Conservation (phyloP, 2,329 filamentous ascomycete species). For the Alternaria postmessia region DNA sequence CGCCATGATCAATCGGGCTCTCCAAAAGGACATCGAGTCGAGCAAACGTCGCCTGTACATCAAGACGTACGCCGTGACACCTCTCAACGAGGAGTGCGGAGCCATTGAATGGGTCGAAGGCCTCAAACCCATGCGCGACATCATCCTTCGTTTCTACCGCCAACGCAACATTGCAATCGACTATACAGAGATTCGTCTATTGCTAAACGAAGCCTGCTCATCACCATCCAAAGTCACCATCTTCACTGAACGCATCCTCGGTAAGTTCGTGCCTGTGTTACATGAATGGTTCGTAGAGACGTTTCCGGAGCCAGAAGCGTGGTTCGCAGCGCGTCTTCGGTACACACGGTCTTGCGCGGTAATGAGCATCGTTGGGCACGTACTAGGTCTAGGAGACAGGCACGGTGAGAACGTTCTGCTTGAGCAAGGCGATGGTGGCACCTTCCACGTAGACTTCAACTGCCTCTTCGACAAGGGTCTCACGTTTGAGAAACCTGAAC, state of each 20-base stretch:
- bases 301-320: slow-evolving; percentile 90
- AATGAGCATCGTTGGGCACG: slow-evolving; percentile 99
- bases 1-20: slow-evolving; percentile 91
- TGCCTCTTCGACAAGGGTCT: slow-evolving; percentile 98
- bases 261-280: slow-evolving; percentile 83
- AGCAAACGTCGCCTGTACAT: slow-evolving; percentile 86
- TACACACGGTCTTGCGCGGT: slow-evolving; percentile 96
- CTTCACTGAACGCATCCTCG: slow-evolving; percentile 72
- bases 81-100: slow-evolving; percentile 95
- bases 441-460: slow-evolving; percentile 99
- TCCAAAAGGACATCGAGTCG: slow-evolving; percentile 90
- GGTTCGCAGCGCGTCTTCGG: slow-evolving; percentile 86
- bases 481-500: slow-evolving; percentile 92
- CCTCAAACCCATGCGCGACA: slow-evolving; percentile 91
- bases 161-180: slow-evolving; percentile 74
- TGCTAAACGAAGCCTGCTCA: slow-evolving; percentile 71
- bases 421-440: slow-evolving; percentile 90
- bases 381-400: slow-evolving; percentile 89
- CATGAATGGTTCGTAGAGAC: slow-evolving; percentile 96
- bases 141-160: slow-evolving; percentile 80
- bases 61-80: slow-evolving; percentile 95
- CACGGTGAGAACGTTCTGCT: slow-evolving; percentile 98
- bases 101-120: slow-evolving; percentile 99
- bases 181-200: slow-evolving; percentile 68
- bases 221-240: slow-evolving; percentile 69